Evolutionary conservation across 441 rosid genomes (phyloP), one percentile per base, ranked within the genome.

Genomic region (Daphne laureola): DNA sequence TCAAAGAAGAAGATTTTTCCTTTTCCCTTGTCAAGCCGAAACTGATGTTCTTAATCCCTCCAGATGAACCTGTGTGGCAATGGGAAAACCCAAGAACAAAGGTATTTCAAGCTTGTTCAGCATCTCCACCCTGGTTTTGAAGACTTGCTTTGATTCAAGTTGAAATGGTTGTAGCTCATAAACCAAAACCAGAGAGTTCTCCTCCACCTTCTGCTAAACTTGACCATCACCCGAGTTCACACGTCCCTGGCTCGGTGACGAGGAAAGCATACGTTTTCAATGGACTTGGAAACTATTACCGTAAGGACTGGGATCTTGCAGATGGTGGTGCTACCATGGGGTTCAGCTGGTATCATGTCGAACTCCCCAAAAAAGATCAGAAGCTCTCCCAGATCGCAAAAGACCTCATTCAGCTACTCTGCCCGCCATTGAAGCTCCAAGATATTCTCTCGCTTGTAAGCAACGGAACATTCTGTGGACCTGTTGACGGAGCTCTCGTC

Each of bases 331-430:
- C 16, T 13, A 84, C 75, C 13, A 64, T 56, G 14, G 88, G 86
- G 73, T 89, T 89, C 63, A 81, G 90, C 67, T 86, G 96, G 96
- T 86, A 89, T 66, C 92, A 89, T 70, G 82, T 83, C 0, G 96
- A 89, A 23, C 74, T 89, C 54, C 90, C 88, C 1, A 86, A 75
- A 74, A 79, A 75, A 47, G 84, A 76, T 59, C 87, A 83, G 59
- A 83, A 74, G 36, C 87, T 86, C 7, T 69, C 92, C 5, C 78
- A 74, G 49, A 86, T 86, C 4, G 96, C 95, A 4, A 90, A 89
- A 66, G 80, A 79, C 67, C 84, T 89, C 41, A 89, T 89, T 17
- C 84, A 82, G 49, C 79, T 75, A 46, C 91, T 89, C 17, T 89
- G 95, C 64, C 95, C 96, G 0, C 96, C 96, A n/a, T 47, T 86